Conservation (phyloP, 441 rosid genomes). For the Aleurites moluccanus region DNA sequence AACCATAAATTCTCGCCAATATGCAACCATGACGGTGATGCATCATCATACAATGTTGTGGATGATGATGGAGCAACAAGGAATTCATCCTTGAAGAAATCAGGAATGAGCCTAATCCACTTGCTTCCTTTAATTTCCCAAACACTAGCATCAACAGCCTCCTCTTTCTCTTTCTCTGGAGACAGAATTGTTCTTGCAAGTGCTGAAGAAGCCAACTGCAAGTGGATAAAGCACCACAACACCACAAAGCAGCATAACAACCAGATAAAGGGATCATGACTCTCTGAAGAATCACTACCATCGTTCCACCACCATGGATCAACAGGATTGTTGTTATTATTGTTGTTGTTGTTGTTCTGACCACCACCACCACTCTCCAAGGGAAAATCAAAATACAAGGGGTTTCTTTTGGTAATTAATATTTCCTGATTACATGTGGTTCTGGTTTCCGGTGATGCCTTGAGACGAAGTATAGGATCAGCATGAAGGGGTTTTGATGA, state of each 20-base stretch:
- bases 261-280: constrained; percentile 25
- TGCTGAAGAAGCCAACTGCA: constrained; percentile 48
- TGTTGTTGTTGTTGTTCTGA: constrained; percentile 29
- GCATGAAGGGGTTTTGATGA: neutral
- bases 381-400: constrained; percentile 16
- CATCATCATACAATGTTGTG: neutral
- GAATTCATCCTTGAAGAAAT: constrained; percentile 52
- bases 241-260: constrained; percentile 32
- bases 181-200: constrained; percentile 31
- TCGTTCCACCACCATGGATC: constrained; percentile 45
- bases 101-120: constrained; percentile 60
- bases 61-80: constrained; percentile 35
- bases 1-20: constrained; percentile 37
- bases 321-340: constrained; percentile 37
- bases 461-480: neutral
- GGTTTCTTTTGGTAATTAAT: constrained; percentile 6
- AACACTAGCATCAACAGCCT: constrained; percentile 32
- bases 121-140: constrained; percentile 84
- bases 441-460: neutral
- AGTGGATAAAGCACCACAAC: constrained; percentile 37
- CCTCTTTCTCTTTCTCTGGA: constrained; percentile 26
- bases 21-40: constrained; percentile 33
- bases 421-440: neutral
- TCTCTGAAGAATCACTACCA: constrained; percentile 32
- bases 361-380: constrained; percentile 19